Percentiles rank a stretch among this genome's conserved stretches.
phyloP scores from a whole-genome alignment of 768 basidiomycete species.

The Termitomyces sp. region DNA sequence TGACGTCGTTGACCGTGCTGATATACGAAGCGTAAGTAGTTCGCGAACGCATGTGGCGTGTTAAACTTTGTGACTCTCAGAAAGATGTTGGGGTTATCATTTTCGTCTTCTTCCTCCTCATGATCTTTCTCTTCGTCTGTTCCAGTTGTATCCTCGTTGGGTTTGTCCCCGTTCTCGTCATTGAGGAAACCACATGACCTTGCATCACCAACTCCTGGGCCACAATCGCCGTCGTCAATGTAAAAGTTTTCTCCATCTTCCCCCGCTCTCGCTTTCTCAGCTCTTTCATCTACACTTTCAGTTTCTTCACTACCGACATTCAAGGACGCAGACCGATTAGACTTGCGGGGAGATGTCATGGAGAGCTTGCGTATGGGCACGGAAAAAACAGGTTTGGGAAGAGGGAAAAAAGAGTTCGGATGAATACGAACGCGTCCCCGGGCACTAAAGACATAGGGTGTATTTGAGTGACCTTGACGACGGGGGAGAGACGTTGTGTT shows the following conservation, averaged over 20 bases:
- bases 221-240: constrained; percentile 18
- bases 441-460: constrained; percentile 55
- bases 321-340: not conserved
- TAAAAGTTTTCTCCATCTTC: constrained; percentile 9
- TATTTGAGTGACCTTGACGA: constrained; percentile 55
- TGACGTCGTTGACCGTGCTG: constrained; percentile 10
- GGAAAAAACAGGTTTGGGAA: constrained; percentile 16
- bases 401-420: constrained; percentile 13
- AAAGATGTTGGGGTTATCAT: constrained; percentile 14
- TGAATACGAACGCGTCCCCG: constrained; percentile 36
- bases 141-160: constrained; percentile 7
- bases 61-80: constrained; percentile 11
- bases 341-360: not conserved
- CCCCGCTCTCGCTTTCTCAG: not conserved
- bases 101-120: constrained; percentile 18
- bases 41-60: constrained; percentile 12
- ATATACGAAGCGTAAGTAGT: constrained; percentile 14
- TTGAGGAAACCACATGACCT: constrained; percentile 10
- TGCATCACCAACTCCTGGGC: constrained; percentile 16
- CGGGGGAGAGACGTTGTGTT: constrained; percentile 45
- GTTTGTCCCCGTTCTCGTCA: constrained; percentile 16
- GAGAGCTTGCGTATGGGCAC: constrained; percentile 12
- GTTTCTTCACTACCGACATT: not conserved
- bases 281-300: constrained; percentile 6
- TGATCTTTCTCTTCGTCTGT: constrained; percentile 8